Conservation (phyloP, 2,329 filamentous ascomycete genomes). For the Ceratocystis huliohia region DNA sequence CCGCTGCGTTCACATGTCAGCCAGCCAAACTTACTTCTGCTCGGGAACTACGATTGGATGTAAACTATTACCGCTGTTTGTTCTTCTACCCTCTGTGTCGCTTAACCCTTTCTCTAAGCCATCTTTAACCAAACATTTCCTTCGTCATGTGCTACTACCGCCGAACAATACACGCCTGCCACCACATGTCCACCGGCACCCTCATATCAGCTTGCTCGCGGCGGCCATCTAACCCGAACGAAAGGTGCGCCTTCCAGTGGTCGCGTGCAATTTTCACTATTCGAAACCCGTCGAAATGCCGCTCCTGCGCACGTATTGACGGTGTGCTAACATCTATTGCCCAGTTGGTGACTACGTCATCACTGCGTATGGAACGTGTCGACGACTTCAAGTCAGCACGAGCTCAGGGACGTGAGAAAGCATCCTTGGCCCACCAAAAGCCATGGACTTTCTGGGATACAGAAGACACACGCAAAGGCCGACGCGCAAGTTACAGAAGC, state of each 20-base stretch:
- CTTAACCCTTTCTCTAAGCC: too few species aligned
- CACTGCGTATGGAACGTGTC: slow-evolving; percentile 10
- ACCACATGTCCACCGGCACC: slow-evolving; percentile 20
- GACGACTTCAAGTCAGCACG: slow-evolving; percentile 11
- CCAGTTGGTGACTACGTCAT: slow-evolving; percentile 13
- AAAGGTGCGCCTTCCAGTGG: slow-evolving; percentile 18
- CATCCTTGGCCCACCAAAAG: slow-evolving; percentile 11
- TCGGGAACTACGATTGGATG: background rate
- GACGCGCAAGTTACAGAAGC: background rate
- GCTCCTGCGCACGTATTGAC: slow-evolving; percentile 13
- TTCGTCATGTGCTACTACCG: slow-evolving; percentile 24
- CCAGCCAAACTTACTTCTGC: background rate
- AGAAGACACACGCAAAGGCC: slow-evolving; percentile 3
- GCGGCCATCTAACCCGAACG: background rate
- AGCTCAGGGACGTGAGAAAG: background rate
- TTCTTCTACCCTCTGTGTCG: background rate
- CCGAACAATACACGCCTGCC: slow-evolving; percentile 22
- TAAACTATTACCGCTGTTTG: background rate
- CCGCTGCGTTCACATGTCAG: background rate
- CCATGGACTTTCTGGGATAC: slow-evolving; percentile 18
- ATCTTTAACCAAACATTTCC: too few species aligned
- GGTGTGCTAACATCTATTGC: slow-evolving; percentile 15
- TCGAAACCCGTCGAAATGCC: slow-evolving; percentile 15
- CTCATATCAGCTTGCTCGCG: slow-evolving; percentile 18
- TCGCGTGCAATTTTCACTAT: slow-evolving; percentile 20